Percentiles rank a stretch among this genome's conserved stretches.
phyloP scores from a whole-genome alignment of 225 moss, liverwort and hornwort species.

The Marchantia paleacea region DNA sequence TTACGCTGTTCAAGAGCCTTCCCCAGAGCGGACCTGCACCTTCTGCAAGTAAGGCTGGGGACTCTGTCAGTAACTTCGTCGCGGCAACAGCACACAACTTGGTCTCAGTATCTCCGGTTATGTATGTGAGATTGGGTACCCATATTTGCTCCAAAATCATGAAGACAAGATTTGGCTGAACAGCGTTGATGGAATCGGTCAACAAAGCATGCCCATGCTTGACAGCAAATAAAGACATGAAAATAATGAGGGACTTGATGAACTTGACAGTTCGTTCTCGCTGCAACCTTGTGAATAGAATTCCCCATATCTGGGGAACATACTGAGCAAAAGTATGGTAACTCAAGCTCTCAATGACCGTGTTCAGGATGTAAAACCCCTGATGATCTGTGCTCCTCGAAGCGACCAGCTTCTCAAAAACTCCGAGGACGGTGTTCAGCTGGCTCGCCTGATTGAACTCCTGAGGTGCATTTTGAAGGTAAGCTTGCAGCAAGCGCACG shows the following conservation, averaged over 20 bases:
- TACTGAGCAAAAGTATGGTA: conserved; percentile 69
- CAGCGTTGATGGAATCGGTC: conserved; percentile 71
- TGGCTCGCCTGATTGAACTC: conserved; percentile 75
- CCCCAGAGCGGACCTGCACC: conserved; percentile 60
- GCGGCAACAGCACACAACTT: conserved; percentile 89
- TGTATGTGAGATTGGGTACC: conserved; percentile 73
- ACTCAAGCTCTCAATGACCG: conserved; percentile 90
- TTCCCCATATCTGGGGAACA: conserved; percentile 76
- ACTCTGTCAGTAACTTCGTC: conserved; percentile 68
- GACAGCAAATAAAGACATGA: conserved; percentile 86
- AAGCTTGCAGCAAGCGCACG: conserved; percentile 93
- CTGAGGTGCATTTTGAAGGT: conserved; percentile 84
- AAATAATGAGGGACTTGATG: conserved; percentile 84
- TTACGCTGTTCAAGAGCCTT: conserved; percentile 70
- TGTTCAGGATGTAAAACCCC: conserved; percentile 92
- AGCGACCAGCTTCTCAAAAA: conserved; percentile 79
- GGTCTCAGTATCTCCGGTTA: conserved; percentile 85
- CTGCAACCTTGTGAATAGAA: conserved; percentile 75
- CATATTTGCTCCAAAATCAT: conserved; percentile 89
- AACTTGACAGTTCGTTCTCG: conserved; percentile 79
- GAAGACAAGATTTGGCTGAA: conserved; percentile 73
- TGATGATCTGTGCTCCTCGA: conserved; percentile 91
- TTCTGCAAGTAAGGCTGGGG: conserved; percentile 55
- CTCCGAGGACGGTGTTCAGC: conserved; percentile 73
- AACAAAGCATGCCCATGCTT: conserved; percentile 74